These are phyloP conservation scores for Articulospora tetracladia DNA, from an alignment of 495 filamentous ascomycete genomes.

Conservation along the genomic window DNA sequence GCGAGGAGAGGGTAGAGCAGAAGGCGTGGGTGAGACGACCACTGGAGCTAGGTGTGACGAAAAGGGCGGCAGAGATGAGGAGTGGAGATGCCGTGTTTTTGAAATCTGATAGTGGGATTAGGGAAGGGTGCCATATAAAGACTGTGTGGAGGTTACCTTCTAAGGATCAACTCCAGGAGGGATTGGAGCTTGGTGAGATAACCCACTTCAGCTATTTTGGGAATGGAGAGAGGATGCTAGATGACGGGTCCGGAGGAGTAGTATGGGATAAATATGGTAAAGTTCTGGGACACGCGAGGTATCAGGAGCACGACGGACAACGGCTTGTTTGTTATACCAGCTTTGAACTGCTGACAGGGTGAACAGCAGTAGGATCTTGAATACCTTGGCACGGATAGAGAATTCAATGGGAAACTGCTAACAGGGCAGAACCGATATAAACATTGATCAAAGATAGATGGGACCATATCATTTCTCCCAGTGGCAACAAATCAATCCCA, in stretches of 20 bases:
- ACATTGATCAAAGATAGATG: no score
- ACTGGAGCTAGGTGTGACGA: not conserved
- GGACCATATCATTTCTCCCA: no score
- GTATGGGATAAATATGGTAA: not conserved
- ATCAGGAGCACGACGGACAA: not conserved
- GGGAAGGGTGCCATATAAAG: not conserved
- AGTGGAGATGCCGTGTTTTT: no score
- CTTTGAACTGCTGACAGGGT: no score
- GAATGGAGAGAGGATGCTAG: not conserved
- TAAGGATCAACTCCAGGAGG: not conserved
- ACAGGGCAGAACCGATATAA: no score
- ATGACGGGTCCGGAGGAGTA: not conserved
- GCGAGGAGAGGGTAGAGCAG: not conserved
- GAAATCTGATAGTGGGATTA: not conserved
- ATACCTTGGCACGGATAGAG: no score
- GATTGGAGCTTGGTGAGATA: not conserved
- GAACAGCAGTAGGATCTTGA: no score
- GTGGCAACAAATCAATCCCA: no score
- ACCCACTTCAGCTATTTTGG: not conserved
- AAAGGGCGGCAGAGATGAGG: no score
- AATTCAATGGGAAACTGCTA: no score
- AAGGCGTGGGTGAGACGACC: not conserved
- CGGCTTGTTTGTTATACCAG: no score
- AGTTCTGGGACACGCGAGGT: not conserved
- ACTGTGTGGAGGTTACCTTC: not conserved